Conservation (phyloP, 768 basidiomycete genomes). For the Suillus subalutaceus region DNA sequence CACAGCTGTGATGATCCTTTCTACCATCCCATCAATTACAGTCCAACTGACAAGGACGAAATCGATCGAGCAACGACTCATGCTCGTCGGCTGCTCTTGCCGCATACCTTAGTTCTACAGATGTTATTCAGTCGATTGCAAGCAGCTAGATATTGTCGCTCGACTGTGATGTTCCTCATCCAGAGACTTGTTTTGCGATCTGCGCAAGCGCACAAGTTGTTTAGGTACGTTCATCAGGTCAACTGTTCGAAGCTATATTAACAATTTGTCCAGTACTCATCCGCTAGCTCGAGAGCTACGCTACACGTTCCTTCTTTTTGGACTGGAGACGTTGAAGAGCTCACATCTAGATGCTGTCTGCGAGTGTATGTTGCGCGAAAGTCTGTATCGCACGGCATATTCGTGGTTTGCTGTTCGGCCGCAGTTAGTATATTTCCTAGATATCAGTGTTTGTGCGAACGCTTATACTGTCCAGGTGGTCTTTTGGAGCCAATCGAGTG, state of each 20-base stretch:
- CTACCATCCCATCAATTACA: conserved; percentile 80
- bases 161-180: conserved; percentile 83
- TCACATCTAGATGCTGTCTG: conserved; percentile 83
- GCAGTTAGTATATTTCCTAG: conserved; percentile 60
- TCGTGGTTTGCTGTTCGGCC: conserved; percentile 94
- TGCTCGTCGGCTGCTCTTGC: conserved; percentile 76
- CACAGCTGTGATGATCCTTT: conserved; percentile 88
- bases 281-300: conserved; percentile 88
- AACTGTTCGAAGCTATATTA: neutral
- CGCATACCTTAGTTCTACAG: conserved; percentile 83
- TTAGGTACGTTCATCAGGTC: conserved; percentile 59
- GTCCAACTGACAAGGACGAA: conserved; percentile 83
- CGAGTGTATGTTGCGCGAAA: conserved; percentile 74
- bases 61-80: conserved; percentile 73
- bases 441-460: conserved; percentile 4
- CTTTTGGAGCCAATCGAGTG: conserved; percentile 91
- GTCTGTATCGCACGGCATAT: conserved; percentile 79
- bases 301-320: conserved; percentile 90
- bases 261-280: conserved; percentile 66
- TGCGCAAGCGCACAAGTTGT: conserved; percentile 60
- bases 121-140: conserved; percentile 92
- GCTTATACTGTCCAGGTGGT: conserved; percentile 66
- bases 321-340: conserved; percentile 88
- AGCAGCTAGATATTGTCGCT: conserved; percentile 86
- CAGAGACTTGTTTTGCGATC: conserved; percentile 87